These are phyloP conservation scores for Pyrenophora tritici-repentis DNA, from an alignment of 2,329 filamentous ascomycete species.

Conservation along the genomic window DNA sequence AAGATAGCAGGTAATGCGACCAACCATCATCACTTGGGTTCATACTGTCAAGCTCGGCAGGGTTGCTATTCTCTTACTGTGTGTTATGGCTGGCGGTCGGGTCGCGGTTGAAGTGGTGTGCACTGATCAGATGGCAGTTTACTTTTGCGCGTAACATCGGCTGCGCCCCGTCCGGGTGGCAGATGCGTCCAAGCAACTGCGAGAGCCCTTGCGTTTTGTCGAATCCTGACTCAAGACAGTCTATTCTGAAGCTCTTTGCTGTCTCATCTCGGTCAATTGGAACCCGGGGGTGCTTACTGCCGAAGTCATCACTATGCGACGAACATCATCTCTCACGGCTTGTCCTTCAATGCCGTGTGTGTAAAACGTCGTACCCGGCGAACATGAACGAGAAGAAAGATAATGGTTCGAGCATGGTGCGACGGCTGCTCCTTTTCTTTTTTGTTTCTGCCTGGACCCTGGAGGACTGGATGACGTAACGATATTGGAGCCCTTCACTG, in stretches of 20 bases:
- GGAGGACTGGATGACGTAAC: not conserved
- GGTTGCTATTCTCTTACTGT: too few species aligned
- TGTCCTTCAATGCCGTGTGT: conserved; percentile 3
- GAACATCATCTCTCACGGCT: conserved; percentile 8
- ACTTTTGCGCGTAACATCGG: not conserved
- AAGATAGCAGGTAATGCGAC: conserved; percentile 12
- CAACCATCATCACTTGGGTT: not conserved
- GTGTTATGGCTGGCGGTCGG: not conserved
- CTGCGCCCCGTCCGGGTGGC: not conserved
- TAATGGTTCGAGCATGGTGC: conserved; percentile 17
- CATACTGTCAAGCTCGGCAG: too few species aligned
- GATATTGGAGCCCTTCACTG: not conserved
- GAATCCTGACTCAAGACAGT: not conserved
- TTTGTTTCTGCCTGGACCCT: conserved; percentile 16
- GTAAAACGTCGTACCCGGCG: not conserved
- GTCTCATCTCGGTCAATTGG: conserved; percentile 8
- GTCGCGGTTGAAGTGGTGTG: not conserved
- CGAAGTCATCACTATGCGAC: conserved; percentile 1
- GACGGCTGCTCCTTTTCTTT: conserved; percentile 19
- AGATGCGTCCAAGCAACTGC: not conserved
- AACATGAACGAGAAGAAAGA: too few species aligned
- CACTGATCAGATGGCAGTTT: not conserved
- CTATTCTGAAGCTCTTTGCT: not conserved
- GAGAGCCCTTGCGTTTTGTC: not conserved
- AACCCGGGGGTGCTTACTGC: not conserved